Base-by-base conservation (phyloP, 768 basidiomycete genomes). In the Mycena vitilis region DNA sequence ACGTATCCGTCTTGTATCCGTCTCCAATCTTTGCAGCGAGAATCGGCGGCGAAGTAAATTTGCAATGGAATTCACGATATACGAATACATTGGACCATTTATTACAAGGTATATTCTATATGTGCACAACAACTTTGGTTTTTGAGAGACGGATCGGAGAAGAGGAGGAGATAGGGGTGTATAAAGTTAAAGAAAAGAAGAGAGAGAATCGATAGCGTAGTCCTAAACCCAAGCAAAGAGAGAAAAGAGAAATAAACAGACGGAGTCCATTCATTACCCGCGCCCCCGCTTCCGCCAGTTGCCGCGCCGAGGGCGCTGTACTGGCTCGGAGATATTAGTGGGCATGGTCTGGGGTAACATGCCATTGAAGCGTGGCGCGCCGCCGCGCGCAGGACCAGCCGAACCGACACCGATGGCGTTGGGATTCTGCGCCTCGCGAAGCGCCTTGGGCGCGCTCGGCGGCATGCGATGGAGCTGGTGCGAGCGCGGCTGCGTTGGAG, bases 401-500 rank as follows among this genome's bases (percentile, higher is more conserved):
- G 25, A 22, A 8, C 63, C 47, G 2, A 44, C 25, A 56, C 48
- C 42, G 10, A 23, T 23, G 1, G 57, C 62, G 22, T 44, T 55
- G 4, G 68, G 40, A 16, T 48, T 60, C 48, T 70, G 69, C 63
- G 71, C 71, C 42, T 71, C 71, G 4, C 71, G 66, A 11, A 71
- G 60, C n/a, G 71, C 71, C 59, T 68, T 71, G 8, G 71, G 71
- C 18, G 66, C 71, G 49, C 66, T 71, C 49, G 71, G 71, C 49
- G 71, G 71, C 22, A 49, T 22, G 18, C 71, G 71, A 40, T 60
- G 60, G 30, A 60, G 36, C 52, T 67, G 60, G 44, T 71, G 55
- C 23, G 71, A 71, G 30, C 71, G 71, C 13, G 71, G 71, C 60
- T 71, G 71, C 42, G 71, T 71, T 36, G 71, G 71, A 2, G 66